phyloP scores from a whole-genome alignment of 2,329 filamentous ascomycete genomes.

The Pestalotiopsis sp. region DNA sequence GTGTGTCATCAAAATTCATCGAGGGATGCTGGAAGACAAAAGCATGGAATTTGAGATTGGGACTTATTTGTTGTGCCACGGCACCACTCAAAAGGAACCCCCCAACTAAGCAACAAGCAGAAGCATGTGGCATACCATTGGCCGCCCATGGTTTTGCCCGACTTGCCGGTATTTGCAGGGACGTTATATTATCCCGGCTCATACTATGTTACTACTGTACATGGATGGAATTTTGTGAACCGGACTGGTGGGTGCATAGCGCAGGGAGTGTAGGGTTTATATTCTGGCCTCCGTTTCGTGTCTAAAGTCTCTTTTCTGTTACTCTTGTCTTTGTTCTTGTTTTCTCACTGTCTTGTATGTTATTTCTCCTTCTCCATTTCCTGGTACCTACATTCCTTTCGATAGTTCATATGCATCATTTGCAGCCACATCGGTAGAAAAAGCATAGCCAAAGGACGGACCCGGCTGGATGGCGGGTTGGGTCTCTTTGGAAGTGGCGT shows the following conservation, averaged over 20 bases:
- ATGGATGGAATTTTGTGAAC: conserved; percentile 25
- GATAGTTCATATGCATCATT: conserved; percentile 22
- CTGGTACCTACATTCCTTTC: conserved; percentile 19
- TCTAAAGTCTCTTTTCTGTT: conserved; percentile 22
- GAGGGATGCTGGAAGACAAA: conserved; percentile 45
- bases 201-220: conserved; percentile 32
- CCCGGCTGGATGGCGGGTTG: not conserved
- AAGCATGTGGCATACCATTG: not conserved
- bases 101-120: not conserved
- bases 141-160: not conserved
- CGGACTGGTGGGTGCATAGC: conserved; percentile 38
- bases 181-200: conserved; percentile 31
- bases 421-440: conserved; percentile 17
- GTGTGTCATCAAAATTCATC: conserved; percentile 31
- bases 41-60: conserved; percentile 20
- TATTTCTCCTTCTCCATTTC: conserved; percentile 16
- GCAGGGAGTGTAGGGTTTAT: conserved; percentile 38
- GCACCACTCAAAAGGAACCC: not conserved
- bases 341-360: conserved; percentile 21
- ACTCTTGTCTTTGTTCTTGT: conserved; percentile 24
- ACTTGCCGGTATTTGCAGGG: not conserved
- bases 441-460: not conserved
- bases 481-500: not conserved
- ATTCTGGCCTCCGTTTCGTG: conserved; percentile 32
- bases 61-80: conserved; percentile 3